These are phyloP conservation scores for Sonneratia alba DNA, from an alignment of 345 rosid species.

Conservation along the genomic window DNA sequence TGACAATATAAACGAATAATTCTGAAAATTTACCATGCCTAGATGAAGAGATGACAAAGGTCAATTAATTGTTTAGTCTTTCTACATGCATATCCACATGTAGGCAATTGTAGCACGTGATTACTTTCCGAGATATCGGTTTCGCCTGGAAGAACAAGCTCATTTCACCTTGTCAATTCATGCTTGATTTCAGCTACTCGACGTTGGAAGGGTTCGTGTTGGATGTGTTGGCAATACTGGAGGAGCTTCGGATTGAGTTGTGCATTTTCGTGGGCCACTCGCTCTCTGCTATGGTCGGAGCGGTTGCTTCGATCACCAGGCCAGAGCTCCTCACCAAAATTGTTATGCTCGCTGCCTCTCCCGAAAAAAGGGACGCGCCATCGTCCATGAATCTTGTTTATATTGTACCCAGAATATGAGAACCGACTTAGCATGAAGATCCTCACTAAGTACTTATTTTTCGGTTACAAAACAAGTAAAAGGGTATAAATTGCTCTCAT, in stretches of 20 bases:
- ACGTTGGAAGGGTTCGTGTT: slow-evolving; percentile 57
- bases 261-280: slow-evolving; percentile 77
- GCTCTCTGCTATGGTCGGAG: slow-evolving; percentile 62
- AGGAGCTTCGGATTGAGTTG: slow-evolving; percentile 40
- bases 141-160: neutral
- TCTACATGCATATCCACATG: neutral
- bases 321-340: slow-evolving; percentile 71
- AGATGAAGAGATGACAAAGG: neutral
- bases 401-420: too few relatives aligned
- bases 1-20: neutral
- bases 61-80: neutral
- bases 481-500: too few relatives aligned
- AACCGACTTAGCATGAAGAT: too few relatives aligned
- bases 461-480: too few relatives aligned
- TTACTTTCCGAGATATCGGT: neutral
- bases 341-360: slow-evolving; percentile 54
- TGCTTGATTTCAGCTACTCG: slow-evolving; percentile 19
- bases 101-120: neutral
- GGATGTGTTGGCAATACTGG: slow-evolving; percentile 69
- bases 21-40: neutral
- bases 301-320: slow-evolving; percentile 64
- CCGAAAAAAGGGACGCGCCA: slow-evolving; percentile 28
- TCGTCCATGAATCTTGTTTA: too few relatives aligned
- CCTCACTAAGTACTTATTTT: too few relatives aligned
- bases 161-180: neutral